phyloP scores from a whole-genome alignment of 495 filamentous ascomycete genomes.

The Entonaema liquescens region DNA sequence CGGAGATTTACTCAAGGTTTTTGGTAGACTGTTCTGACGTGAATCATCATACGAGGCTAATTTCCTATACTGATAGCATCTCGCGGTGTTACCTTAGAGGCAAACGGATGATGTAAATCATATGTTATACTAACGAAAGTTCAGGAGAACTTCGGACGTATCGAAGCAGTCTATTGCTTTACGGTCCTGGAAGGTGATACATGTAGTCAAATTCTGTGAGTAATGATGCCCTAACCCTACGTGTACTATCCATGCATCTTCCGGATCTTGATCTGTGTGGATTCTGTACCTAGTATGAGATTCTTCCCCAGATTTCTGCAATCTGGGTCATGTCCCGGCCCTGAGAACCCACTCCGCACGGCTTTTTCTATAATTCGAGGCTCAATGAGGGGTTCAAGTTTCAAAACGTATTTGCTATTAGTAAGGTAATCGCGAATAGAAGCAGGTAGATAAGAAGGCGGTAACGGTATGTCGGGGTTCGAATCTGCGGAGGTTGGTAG shows the following conservation, averaged over 20 bases:
- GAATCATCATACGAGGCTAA: not conserved
- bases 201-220: not conserved
- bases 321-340: not conserved
- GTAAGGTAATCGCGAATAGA: not conserved
- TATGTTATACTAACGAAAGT: not conserved
- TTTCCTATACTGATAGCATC: not conserved
- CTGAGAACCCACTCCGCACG: not conserved
- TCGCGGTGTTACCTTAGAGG: not conserved
- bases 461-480: not conserved
- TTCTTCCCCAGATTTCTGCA: conserved; percentile 27
- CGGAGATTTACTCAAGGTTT: too few relatives aligned
- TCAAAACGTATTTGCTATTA: conserved; percentile 10
- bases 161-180: not conserved
- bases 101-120: not conserved
- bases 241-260: not conserved
- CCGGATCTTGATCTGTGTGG: not conserved
- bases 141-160: not conserved
- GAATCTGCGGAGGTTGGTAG: conserved; percentile 12
- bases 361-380: not conserved
- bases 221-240: not conserved
- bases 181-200: not conserved
- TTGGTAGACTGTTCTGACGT: not conserved
- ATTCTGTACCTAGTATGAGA: not conserved
- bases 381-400: not conserved
- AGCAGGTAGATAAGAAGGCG: not conserved